Evolutionary conservation across 1,284 basidiomycete species (phyloP).

Genomic region (Coriolopsis trogii): DNA sequence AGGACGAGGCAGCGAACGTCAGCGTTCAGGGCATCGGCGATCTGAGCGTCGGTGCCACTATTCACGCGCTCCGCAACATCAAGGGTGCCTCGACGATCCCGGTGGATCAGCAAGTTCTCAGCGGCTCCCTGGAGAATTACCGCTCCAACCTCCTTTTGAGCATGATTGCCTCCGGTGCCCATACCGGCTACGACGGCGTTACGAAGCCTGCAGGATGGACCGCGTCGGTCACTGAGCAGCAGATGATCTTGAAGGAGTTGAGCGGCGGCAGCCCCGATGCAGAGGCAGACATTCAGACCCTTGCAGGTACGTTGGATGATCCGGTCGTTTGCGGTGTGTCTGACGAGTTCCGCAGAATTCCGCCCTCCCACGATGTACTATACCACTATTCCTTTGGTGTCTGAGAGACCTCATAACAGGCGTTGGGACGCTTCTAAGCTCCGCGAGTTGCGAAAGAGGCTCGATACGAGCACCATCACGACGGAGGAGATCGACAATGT

Average conservation of each 20-base stretch:
- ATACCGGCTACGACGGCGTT: slow-evolving; percentile 63
- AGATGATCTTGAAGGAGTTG: slow-evolving; percentile 94
- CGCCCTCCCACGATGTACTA: slow-evolving; percentile 92
- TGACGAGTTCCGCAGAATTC: slow-evolving; percentile 58
- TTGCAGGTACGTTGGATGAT: slow-evolving; percentile 65
- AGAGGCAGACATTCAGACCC: slow-evolving; percentile 80
- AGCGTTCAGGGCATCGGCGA: slow-evolving; percentile 81
- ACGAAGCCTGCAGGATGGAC: slow-evolving; percentile 64
- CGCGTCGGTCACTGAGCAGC: slow-evolving; percentile 83
- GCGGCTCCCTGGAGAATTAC: slow-evolving; percentile 92
- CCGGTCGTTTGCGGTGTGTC: not conserved
- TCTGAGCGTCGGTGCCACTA: slow-evolving; percentile 81
- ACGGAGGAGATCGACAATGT: slow-evolving; percentile 91
- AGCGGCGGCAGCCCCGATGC: slow-evolving; percentile 78
- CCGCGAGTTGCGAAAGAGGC: slow-evolving; percentile 90
- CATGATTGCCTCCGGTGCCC: slow-evolving; percentile 85
- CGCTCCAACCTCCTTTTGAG: slow-evolving; percentile 89
- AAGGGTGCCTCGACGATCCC: slow-evolving; percentile 88
- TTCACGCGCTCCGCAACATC: slow-evolving; percentile 81
- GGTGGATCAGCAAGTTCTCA: slow-evolving; percentile 89
- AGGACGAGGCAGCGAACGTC: slow-evolving; percentile 63
- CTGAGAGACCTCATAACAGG: slow-evolving; percentile 82
- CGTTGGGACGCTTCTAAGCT: slow-evolving; percentile 94
- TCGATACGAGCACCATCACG: slow-evolving; percentile 82
- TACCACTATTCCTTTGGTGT: slow-evolving; percentile 86